Percentiles rank a stretch among this genome's conserved stretches.
These are phyloP conservation scores for Paecilomyces niveus DNA, from an alignment of 2,329 filamentous ascomycete genomes.

Conservation along the genomic window DNA sequence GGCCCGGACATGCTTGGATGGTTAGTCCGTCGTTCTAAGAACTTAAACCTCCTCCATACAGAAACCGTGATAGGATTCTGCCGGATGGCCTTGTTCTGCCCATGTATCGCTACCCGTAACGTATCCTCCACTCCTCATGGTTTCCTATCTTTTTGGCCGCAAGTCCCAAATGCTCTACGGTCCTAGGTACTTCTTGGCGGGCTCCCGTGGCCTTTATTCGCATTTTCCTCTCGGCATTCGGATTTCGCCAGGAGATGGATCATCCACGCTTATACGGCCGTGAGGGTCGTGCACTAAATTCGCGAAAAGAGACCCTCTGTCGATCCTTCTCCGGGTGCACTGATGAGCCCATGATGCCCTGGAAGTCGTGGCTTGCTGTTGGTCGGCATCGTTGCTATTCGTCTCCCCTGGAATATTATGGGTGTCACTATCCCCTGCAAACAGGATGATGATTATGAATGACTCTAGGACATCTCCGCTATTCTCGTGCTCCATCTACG, in stretches of 20 bases:
- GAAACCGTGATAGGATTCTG: background rate
- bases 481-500: background rate
- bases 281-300: background rate
- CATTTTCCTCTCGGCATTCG: background rate
- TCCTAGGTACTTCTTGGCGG: background rate
- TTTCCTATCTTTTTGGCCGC: constrained; percentile 5
- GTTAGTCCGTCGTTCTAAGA: background rate
- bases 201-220: background rate
- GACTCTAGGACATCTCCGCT: background rate
- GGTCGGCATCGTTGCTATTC: background rate
- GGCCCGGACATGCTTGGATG: background rate
- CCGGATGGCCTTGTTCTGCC: background rate
- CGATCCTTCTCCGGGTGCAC: background rate
- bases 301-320: background rate
- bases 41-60: background rate
- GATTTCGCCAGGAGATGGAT: background rate
- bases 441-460: background rate
- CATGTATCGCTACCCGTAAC: constrained; percentile 2
- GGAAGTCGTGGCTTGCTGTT: background rate
- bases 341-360: background rate
- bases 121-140: constrained; percentile 1
- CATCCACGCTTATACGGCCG: background rate
- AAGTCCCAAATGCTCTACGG: background rate
- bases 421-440: background rate
- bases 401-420: background rate